Conservation (phyloP, 768 basidiomycete species). For the Symmetrospora coprosmae region DNA sequence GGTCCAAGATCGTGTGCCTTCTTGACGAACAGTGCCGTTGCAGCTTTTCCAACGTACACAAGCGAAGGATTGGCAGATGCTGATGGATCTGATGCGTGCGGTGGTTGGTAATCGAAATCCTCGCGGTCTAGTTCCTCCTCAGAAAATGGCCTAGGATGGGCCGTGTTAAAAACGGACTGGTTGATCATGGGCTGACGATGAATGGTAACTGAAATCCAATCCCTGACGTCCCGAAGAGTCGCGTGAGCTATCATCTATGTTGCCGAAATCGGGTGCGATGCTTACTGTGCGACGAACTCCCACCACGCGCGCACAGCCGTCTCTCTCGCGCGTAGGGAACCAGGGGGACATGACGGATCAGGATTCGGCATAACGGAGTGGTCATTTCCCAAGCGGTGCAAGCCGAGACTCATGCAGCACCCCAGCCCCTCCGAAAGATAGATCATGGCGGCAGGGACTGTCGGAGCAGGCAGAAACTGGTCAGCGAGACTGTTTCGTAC, state of each 20-base stretch:
- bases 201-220: not conserved
- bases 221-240: not conserved
- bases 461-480: not conserved
- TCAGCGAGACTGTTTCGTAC: not conserved
- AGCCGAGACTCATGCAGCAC: conserved; percentile 5
- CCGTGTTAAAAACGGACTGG: not conserved
- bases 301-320: not conserved
- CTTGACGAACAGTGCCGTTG: not conserved
- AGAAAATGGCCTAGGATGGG: not conserved
- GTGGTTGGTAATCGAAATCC: not conserved
- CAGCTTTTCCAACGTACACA: not conserved
- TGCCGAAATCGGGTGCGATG: no score
- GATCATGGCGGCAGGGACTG: not conserved
- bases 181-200: not conserved
- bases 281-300: not conserved
- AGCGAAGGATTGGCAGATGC: not conserved
- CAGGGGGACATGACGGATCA: not conserved
- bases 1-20: not conserved
- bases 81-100: not conserved
- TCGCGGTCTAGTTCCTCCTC: not conserved
- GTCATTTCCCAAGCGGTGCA: not conserved
- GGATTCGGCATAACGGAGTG: not conserved
- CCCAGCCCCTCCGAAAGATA: not conserved
- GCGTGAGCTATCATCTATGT: not conserved
- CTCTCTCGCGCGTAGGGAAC: not conserved